Evolutionary conservation across 2,329 filamentous ascomycete genomes (phyloP).

Genomic region (Stylonectria norvegica): DNA sequence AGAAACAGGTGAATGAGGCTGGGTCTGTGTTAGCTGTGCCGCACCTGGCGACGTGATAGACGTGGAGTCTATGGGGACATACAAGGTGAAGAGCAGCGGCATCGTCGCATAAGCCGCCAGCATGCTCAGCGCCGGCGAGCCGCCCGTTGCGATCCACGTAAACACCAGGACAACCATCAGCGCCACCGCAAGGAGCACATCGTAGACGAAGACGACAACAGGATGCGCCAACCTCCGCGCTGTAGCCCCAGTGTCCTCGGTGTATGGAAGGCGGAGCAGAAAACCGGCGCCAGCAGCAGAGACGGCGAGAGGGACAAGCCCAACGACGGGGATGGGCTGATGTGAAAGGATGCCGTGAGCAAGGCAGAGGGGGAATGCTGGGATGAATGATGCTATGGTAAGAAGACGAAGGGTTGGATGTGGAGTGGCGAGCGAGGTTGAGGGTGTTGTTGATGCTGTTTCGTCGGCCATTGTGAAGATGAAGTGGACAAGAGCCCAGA

Average conservation of each 20-base stretch:
- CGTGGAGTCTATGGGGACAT: slow-evolving; percentile 11
- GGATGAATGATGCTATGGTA: slow-evolving; percentile 35
- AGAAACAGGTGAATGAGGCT: slow-evolving; percentile 39
- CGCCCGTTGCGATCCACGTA: slow-evolving; percentile 34
- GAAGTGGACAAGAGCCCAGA: too few relatives aligned
- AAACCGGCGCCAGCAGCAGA: slow-evolving; percentile 30
- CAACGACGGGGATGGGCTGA: slow-evolving; percentile 35
- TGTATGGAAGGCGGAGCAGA: slow-evolving; percentile 19
- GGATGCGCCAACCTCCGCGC: slow-evolving; percentile 21
- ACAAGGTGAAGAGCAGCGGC: slow-evolving; percentile 41
- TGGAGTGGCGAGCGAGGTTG: slow-evolving; percentile 10
- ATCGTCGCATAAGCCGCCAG: slow-evolving; percentile 42
- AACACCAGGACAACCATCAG: slow-evolving; percentile 40
- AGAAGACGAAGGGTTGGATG: slow-evolving; percentile 32
- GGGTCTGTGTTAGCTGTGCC: slow-evolving; percentile 5
- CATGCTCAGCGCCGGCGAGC: slow-evolving; percentile 34
- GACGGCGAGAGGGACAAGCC: slow-evolving; percentile 38
- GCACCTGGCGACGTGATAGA: too few relatives aligned
- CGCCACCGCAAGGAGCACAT: slow-evolving; percentile 34
- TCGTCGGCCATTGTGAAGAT: slow-evolving; percentile 14
- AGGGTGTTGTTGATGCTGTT: slow-evolving; percentile 11
- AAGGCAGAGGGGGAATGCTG: slow-evolving; percentile 39
- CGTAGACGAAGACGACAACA: slow-evolving; percentile 37
- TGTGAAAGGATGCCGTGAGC: slow-evolving; percentile 36
- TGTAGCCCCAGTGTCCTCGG: not conserved